Evolutionary conservation across 352 stramenopile genomes (phyloP), one percentile per base, ranked within the genome.

Genomic region (Globisporangium solare): DNA sequence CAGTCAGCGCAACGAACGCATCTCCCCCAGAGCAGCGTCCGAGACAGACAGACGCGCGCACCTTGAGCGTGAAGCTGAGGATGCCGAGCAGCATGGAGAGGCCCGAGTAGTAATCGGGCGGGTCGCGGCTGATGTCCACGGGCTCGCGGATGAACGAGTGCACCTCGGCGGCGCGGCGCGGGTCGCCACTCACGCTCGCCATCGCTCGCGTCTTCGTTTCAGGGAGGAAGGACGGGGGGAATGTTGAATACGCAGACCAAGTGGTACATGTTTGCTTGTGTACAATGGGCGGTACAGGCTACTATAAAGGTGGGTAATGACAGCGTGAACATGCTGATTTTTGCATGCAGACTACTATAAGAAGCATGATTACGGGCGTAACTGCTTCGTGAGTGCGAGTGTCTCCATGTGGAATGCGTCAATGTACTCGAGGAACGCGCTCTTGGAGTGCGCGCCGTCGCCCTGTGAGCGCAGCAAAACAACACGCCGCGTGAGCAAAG

Each of bases 101-200:
- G 41, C 70, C 70, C 57, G 76, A 82, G 74, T 91, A 91, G 58
- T 70, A 84, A 63, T 91, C 76, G 0, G 71, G 61, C 2, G 73
- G 68, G 10, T 63, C 60, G 2, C 73, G 61, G 20, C 70, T 64
- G 2, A 64, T 60, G 61, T 79, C 64, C 51, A 77, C 57, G 47
- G 63, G 54, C 58, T 86, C 73, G 48, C 76, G 81, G 58, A 91
- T 68, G 60, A 89, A 89, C 63, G 81, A 73, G 57, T 88, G 74
- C 60, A 89, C 67, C 54, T 85, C 75, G 20, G 67, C 71, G n/a
- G 78, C 79, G 47, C 76, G 78, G 11, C 73, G 74, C 42, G 78
- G 79, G 52, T 91, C 79, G 56, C 80, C 74, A 24, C 54, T 58
- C 37, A 62, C 63, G 43, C 35, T 47, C 17, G 57, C 55, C 60